Percentiles rank a stretch among this genome's conserved stretches.
phyloP scores from a whole-genome alignment of 129 eudicot species.

The Artemisia tridentata region DNA sequence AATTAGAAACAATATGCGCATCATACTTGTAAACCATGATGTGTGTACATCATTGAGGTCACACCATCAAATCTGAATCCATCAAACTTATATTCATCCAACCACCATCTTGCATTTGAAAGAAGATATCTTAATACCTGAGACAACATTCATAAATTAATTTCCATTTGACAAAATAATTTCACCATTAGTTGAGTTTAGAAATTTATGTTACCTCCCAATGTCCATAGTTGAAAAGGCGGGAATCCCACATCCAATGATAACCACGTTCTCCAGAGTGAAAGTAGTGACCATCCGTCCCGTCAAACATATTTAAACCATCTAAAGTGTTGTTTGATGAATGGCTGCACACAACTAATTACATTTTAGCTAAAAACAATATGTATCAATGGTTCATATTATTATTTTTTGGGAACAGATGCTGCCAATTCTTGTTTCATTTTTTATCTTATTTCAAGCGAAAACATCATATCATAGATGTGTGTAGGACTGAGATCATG shows the following conservation, averaged over 20 bases:
- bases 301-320: constrained; percentile 98
- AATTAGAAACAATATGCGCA: constrained; percentile 9
- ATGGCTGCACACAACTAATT: constrained; percentile 58
- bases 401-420: not conserved
- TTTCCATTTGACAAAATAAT: not conserved
- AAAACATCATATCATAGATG: not conserved
- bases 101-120: constrained; percentile 99
- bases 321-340: constrained; percentile 88
- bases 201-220: constrained; percentile 69
- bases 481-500: not conserved
- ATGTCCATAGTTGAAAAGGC: constrained; percentile 93
- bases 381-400: too few relatives aligned
- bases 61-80: constrained; percentile 99
- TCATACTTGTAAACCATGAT: constrained; percentile 87
- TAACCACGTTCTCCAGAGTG: constrained; percentile 96
- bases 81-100: constrained; percentile 95
- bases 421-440: constrained; percentile 8
- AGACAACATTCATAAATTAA: constrained; percentile 17
- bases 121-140: constrained; percentile 95
- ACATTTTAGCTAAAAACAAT: constrained; percentile 12
- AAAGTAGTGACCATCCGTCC: constrained; percentile 90
- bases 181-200: constrained; percentile 2
- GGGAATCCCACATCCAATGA: constrained; percentile 99
- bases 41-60: constrained; percentile 99
- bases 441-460: not conserved